These are phyloP conservation scores for Mucuna pruriens DNA, from an alignment of 306 rosid species.

Conservation along the genomic window DNA sequence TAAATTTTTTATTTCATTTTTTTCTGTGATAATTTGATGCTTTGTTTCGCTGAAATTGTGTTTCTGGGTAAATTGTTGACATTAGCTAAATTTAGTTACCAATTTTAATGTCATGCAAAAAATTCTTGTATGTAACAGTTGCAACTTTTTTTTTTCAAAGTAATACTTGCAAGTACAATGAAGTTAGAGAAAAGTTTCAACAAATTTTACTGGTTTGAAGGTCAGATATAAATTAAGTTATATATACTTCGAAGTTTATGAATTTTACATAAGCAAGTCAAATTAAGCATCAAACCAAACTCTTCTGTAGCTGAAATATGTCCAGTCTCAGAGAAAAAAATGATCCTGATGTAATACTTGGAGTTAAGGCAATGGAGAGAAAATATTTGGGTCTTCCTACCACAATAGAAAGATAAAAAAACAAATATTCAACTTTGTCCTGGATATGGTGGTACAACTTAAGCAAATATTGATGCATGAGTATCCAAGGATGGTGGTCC, in stretches of 20 bases:
- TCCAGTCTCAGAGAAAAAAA: too few species aligned
- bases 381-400: too few species aligned
- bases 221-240: background rate
- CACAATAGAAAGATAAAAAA: too few species aligned
- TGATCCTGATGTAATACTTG: too few species aligned
- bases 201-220: background rate
- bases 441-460: too few species aligned
- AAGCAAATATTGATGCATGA: too few species aligned
- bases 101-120: background rate
- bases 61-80: background rate
- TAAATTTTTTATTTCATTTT: background rate
- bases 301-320: too few species aligned
- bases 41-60: background rate
- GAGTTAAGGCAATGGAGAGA: too few species aligned
- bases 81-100: background rate
- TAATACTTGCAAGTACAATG: too few species aligned
- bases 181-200: background rate
- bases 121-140: background rate
- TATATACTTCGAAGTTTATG: background rate
- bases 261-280: background rate
- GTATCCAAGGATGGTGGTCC: too few species aligned
- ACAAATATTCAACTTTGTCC: too few species aligned
- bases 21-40: background rate
- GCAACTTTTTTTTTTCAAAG: background rate
- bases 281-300: background rate